These are phyloP conservation scores for Xerocomus minutiporus DNA, from an alignment of 1,284 basidiomycete genomes.

Conservation along the genomic window DNA sequence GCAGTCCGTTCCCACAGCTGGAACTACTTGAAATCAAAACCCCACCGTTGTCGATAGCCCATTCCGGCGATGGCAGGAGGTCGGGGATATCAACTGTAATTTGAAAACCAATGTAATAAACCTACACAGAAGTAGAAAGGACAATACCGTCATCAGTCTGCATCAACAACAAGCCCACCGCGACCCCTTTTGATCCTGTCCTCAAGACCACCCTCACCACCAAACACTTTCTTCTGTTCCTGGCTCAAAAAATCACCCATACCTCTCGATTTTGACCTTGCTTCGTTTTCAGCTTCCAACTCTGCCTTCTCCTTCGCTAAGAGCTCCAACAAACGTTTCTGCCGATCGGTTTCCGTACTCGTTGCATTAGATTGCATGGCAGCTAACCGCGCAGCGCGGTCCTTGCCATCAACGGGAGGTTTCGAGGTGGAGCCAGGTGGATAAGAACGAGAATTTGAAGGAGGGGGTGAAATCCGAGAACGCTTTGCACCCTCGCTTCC, in stretches of 20 bases:
- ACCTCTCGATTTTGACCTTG: slow-evolving; percentile 61
- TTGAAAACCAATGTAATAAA: slow-evolving; percentile 7
- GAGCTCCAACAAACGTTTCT: slow-evolving; percentile 57
- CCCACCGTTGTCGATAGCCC: neutral
- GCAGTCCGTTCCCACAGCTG: neutral
- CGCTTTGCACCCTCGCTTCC: slow-evolving; percentile 35
- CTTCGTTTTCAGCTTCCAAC: slow-evolving; percentile 57
- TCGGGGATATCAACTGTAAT: neutral
- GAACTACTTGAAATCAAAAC: neutral
- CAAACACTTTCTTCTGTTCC: slow-evolving; percentile 76
- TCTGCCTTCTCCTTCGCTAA: slow-evolving; percentile 72
- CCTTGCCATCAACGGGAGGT: slow-evolving; percentile 36
- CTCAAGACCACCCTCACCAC: slow-evolving; percentile 69
- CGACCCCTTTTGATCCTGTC: slow-evolving; percentile 68
- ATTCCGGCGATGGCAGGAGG: neutral
- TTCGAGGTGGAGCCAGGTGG: slow-evolving; percentile 21
- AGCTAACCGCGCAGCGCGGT: slow-evolving; percentile 78
- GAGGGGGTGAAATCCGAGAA: slow-evolving; percentile 37
- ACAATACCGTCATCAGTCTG: slow-evolving; percentile 36
- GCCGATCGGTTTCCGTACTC: slow-evolving; percentile 60
- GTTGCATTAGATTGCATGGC: slow-evolving; percentile 79
- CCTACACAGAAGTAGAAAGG: slow-evolving; percentile 4
- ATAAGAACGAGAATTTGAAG: slow-evolving; percentile 25
- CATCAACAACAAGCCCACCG: slow-evolving; percentile 56
- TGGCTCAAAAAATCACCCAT: slow-evolving; percentile 68